A percentile compares a stretch with the other conserved stretches of the same genome.
These are phyloP conservation scores for Plasmopara halstedii DNA, from an alignment of 352 stramenopile genomes.

Conservation along the genomic window DNA sequence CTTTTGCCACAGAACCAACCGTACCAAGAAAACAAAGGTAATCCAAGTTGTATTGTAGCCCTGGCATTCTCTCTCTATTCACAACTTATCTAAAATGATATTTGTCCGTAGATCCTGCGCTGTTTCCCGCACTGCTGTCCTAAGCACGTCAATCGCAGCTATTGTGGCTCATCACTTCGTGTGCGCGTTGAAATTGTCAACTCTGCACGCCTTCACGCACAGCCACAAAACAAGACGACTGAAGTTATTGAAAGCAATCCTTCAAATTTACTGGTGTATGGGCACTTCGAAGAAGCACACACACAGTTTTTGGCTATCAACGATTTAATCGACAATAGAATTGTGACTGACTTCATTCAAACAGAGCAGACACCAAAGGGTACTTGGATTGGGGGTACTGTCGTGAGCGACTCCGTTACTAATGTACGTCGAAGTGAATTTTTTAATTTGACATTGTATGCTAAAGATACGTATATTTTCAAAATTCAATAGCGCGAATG, in stretches of 20 bases:
- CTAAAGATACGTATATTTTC: background rate
- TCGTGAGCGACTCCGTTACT: constrained; percentile 12
- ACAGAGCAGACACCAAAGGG: constrained; percentile 55
- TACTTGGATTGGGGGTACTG: constrained; percentile 46
- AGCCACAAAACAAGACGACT: constrained; percentile 3
- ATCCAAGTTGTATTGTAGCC: background rate
- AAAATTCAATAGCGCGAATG: background rate
- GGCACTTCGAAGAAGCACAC: constrained; percentile 46
- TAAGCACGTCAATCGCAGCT: constrained; percentile 55
- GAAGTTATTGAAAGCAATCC: constrained; percentile 6
- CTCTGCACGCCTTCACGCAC: constrained; percentile 15
- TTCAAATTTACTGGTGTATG: constrained; percentile 30
- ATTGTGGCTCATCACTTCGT: constrained; percentile 50
- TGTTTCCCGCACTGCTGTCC: constrained; percentile 73
- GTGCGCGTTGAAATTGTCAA: constrained; percentile 24
- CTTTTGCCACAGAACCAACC: constrained; percentile 15
- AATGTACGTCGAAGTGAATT: constrained; percentile 7
- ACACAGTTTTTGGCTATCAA: constrained; percentile 22
- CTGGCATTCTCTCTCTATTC: background rate
- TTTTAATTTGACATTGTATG: background rate
- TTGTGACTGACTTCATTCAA: constrained; percentile 36
- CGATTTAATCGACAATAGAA: constrained; percentile 17
- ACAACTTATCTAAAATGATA: background rate
- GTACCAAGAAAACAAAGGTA: constrained; percentile 26
- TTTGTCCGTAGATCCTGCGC: constrained; percentile 39